These are phyloP conservation scores for Articulospora tetracladia DNA, from an alignment of 495 filamentous ascomycete genomes.

Conservation along the genomic window DNA sequence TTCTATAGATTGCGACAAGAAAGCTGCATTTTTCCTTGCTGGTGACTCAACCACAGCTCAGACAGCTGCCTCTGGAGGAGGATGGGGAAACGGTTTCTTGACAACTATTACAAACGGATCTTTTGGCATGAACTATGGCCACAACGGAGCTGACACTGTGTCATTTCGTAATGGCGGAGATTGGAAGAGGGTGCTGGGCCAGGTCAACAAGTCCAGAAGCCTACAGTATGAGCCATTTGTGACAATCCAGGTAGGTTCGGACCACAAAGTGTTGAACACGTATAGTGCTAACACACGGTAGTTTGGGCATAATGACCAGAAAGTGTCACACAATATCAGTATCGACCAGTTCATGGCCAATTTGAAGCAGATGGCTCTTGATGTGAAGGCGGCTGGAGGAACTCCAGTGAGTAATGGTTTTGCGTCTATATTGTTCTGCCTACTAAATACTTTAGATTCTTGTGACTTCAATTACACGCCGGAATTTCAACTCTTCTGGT, in stretches of 20 bases:
- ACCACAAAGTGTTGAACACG: neutral
- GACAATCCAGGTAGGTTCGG: slow-evolving; percentile 35
- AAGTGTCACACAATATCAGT: slow-evolving; percentile 32
- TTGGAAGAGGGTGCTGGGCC: slow-evolving; percentile 39
- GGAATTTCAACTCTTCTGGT: slow-evolving; percentile 31
- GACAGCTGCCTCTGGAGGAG: slow-evolving; percentile 8
- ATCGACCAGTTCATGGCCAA: slow-evolving; percentile 34
- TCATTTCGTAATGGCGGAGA: slow-evolving; percentile 41
- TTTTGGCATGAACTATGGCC: slow-evolving; percentile 41
- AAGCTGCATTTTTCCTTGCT: slow-evolving; percentile 43
- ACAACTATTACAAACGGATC: slow-evolving; percentile 35
- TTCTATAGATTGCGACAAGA: slow-evolving; percentile 7
- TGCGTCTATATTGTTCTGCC: neutral
- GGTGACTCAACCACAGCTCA: slow-evolving; percentile 49
- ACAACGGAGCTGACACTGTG: slow-evolving; percentile 48
- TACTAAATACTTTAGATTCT: slow-evolving; percentile 19
- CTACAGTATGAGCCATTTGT: slow-evolving; percentile 36
- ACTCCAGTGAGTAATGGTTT: slow-evolving; percentile 24
- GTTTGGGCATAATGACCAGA: slow-evolving; percentile 57
- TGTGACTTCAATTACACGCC: slow-evolving; percentile 39
- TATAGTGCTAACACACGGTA: slow-evolving; percentile 25
- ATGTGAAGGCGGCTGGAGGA: slow-evolving; percentile 35
- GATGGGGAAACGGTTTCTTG: slow-evolving; percentile 50
- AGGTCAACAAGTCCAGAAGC: slow-evolving; percentile 23
- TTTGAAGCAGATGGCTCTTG: slow-evolving; percentile 35